These are phyloP conservation scores for Ogataea henricii DNA, from an alignment of 805 yeast species.

Conservation along the genomic window DNA sequence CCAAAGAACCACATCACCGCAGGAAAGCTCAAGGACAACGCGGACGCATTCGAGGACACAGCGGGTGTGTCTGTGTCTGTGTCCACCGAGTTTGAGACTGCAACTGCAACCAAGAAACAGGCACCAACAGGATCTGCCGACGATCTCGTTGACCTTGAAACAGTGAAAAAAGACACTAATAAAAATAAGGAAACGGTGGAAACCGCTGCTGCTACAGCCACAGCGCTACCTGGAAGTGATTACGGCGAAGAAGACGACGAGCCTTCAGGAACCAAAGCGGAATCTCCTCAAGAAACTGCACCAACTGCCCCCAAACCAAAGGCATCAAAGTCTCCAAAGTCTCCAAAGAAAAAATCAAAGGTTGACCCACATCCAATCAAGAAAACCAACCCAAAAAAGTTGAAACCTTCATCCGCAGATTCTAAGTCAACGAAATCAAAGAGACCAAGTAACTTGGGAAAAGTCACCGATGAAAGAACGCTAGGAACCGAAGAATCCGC, in stretches of 20 bases:
- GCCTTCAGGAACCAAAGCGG: background rate
- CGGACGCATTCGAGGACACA: background rate
- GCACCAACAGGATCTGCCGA: background rate
- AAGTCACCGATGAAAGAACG: conserved; percentile 15
- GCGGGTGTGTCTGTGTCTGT: no score
- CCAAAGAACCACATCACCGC: background rate
- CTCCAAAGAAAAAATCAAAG: background rate
- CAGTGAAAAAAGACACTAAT: background rate
- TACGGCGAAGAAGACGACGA: no score
- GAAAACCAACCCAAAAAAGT: background rate
- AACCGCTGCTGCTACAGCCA: background rate
- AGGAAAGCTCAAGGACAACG: background rate
- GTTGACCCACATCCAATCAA: background rate
- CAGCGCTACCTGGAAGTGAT: no score
- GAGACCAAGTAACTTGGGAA: conserved; percentile 15
- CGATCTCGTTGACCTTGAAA: background rate
- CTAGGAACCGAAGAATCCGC: conserved; percentile 16
- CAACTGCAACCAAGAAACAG: background rate
- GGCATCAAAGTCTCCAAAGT: background rate
- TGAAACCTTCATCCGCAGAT: background rate
- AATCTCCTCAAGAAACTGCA: background rate
- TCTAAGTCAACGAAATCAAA: conserved; percentile 10
- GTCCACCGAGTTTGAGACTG: background rate
- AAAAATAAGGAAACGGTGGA: conserved; percentile 7
- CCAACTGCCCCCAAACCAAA: background rate